These are phyloP conservation scores for Hyphopichia fennica DNA, from an alignment of 1,139 yeast species.

Conservation along the genomic window DNA sequence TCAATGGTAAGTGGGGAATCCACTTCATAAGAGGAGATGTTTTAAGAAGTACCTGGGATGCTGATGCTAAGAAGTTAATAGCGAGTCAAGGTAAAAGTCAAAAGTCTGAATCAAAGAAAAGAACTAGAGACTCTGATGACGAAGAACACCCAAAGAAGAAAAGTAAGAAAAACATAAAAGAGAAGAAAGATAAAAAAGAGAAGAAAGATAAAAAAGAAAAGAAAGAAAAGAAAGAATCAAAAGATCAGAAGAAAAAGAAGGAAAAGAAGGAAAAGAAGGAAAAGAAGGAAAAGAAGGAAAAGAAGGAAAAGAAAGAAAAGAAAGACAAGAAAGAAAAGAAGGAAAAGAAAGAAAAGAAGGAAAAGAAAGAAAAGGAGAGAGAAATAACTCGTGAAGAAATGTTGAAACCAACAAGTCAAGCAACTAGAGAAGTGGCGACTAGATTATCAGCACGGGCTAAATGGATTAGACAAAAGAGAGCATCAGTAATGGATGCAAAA, in stretches of 20 bases:
- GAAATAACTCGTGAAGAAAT: conserved; percentile 35
- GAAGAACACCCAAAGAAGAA: conserved; percentile 18
- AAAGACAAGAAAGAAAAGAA: conserved; percentile 13
- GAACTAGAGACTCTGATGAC: conserved; percentile 9
- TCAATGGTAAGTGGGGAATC: conserved; percentile 84
- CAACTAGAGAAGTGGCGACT: conserved; percentile 45
- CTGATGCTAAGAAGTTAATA: conserved; percentile 46
- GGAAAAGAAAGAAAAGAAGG: conserved; percentile 6
- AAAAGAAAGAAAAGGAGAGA: conserved; percentile 5
- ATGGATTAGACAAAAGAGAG: conserved; percentile 86
- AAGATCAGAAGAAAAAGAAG: conserved; percentile 19
- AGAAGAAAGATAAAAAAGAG: conserved; percentile 26
- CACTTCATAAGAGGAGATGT: conserved; percentile 84
- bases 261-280: conserved; percentile 15
- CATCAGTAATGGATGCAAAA: conserved; percentile 85
- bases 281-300: conserved; percentile 17
- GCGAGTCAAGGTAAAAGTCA: conserved; percentile 2
- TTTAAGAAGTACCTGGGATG: conserved; percentile 80
- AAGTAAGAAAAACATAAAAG: conserved; percentile 22
- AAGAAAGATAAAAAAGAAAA: conserved; percentile 28
- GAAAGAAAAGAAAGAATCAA: conserved; percentile 24
- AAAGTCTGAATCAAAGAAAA: conserved; percentile 6
- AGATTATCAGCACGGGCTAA: conserved; percentile 78
- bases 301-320: conserved; percentile 16
- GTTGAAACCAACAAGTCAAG: conserved; percentile 33